Conservation (phyloP, 176 grass and related monocot genomes). For the Eleusine indica region DNA sequence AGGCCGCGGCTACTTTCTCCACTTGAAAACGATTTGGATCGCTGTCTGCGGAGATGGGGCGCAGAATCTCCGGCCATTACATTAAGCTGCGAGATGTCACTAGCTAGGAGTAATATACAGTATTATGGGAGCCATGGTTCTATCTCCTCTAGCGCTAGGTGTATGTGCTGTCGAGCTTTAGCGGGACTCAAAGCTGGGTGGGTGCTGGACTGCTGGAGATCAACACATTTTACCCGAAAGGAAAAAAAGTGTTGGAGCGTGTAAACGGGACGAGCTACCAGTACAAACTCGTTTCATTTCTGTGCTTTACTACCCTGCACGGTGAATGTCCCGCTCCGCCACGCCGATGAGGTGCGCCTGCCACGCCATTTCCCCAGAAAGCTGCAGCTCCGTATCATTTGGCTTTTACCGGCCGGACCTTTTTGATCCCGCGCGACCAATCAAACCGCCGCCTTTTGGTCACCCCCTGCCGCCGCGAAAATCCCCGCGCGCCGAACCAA, state of each 20-base stretch:
- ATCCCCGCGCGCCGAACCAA: not conserved
- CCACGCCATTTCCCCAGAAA: conserved; percentile 26
- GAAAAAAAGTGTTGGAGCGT: not conserved
- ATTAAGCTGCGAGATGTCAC: not conserved
- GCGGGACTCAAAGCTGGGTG: not conserved
- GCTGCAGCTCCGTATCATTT: conserved; percentile 40
- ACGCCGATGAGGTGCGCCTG: too few relatives aligned
- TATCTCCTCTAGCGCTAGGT: not conserved
- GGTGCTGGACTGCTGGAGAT: not conserved
- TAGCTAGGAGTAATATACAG: not conserved
- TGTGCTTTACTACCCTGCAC: not conserved
- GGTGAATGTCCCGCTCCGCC: not conserved
- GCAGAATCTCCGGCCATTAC: conserved; percentile 39
- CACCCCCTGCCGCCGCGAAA: not conserved
- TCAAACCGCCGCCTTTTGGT: conserved; percentile 18
- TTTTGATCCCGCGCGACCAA: conserved; percentile 40
- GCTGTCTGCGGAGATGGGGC: conserved; percentile 21
- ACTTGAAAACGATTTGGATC: conserved; percentile 38
- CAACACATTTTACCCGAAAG: not conserved
- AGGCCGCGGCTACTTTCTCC: conserved; percentile 38
- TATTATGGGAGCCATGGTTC: not conserved
- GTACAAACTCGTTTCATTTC: too few relatives aligned
- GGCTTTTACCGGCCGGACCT: conserved; percentile 40
- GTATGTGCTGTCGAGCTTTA: not conserved
- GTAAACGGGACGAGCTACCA: not conserved